A percentile compares a stretch with the other conserved stretches of the same genome.
Conservation (phyloP, 441 rosid genomes). For the Bruguiera hainesii region DNA sequence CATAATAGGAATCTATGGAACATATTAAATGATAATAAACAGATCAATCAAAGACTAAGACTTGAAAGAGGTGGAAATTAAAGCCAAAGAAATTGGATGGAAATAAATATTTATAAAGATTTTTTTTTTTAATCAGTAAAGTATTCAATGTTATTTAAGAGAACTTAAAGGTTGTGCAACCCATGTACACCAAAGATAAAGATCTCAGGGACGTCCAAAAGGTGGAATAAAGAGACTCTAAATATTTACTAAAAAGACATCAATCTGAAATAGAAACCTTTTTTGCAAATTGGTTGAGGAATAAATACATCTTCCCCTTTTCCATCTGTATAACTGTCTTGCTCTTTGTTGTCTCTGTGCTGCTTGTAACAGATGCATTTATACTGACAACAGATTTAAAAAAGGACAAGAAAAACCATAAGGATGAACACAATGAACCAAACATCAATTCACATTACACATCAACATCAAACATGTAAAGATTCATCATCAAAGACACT, state of each 20-base stretch:
- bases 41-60: not conserved
- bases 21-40: constrained; percentile 9
- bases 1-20: constrained; percentile 76
- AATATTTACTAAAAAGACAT: not conserved
- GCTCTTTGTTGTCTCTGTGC: constrained; percentile 82
- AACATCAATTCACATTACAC: constrained; percentile 12
- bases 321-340: constrained; percentile 91
- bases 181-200: not conserved
- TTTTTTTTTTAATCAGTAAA: too few relatives aligned
- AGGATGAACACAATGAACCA: not conserved
- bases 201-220: not conserved
- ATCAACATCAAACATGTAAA: constrained; percentile 1
- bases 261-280: constrained; percentile 42
- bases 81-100: not conserved
- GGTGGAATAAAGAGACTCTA: constrained; percentile 5
- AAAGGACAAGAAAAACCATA: not conserved
- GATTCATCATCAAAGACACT: not conserved
- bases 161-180: not conserved
- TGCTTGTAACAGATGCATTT: constrained; percentile 93
- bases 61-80: not conserved
- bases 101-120: not conserved
- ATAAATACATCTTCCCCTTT: constrained; percentile 79
- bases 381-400: constrained; percentile 39
- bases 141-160: too few relatives aligned
- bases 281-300: constrained; percentile 63